Evolutionary conservation across 1,284 basidiomycete genomes (phyloP).

Genomic region (Microbotryum saponariae): DNA sequence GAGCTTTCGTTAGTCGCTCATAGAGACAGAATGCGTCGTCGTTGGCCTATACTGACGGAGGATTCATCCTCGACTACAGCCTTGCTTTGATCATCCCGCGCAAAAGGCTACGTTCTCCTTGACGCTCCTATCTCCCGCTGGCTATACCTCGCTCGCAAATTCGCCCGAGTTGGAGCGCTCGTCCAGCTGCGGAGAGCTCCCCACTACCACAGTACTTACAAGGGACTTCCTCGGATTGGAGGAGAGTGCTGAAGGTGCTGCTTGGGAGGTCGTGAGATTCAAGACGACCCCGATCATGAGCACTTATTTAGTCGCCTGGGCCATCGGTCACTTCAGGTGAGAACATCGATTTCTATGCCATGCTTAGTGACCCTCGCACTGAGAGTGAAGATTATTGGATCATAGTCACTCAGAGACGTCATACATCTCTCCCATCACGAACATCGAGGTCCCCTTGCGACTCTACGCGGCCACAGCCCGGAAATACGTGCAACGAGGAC

Average conservation of each 20-base stretch:
- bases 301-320: constrained; percentile 84
- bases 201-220: not conserved
- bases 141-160: constrained; percentile 60
- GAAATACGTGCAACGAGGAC: constrained; percentile 62
- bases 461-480: constrained; percentile 72
- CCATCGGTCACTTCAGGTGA: constrained; percentile 66
- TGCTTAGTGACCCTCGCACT: not conserved
- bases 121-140: constrained; percentile 68
- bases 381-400: too few species aligned
- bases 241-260: constrained; percentile 10
- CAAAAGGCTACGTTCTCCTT: constrained; percentile 81
- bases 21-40: rapidly evolving
- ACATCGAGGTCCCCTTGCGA: constrained; percentile 70
- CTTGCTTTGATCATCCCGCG: constrained; percentile 85
- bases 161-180: constrained; percentile 62
- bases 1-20: constrained; percentile 37
- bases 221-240: not conserved
- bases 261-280: constrained; percentile 41
- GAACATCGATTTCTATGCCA: constrained; percentile 33
- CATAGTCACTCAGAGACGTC: constrained; percentile 57
- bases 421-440: constrained; percentile 73
- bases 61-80: constrained; percentile 21
- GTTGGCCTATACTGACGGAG: not conserved
- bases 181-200: constrained; percentile 21
- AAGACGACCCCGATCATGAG: constrained; percentile 55